Conservation (phyloP, 345 rosid species). For the Barbarea vulgaris region DNA sequence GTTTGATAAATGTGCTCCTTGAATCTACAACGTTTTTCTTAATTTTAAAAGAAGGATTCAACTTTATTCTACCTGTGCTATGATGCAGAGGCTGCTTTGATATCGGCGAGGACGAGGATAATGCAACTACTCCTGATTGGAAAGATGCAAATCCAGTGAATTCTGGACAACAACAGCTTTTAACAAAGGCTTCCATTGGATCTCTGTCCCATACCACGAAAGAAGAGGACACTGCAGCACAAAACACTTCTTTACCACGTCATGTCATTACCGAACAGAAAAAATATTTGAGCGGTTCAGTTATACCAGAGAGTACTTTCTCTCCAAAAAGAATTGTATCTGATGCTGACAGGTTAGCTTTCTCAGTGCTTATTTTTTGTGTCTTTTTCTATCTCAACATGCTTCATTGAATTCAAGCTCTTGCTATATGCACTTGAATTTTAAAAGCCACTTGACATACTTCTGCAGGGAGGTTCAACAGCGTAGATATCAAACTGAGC, state of each 20-base stretch:
- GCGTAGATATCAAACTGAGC: slow-evolving; percentile 60
- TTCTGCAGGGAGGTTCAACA: slow-evolving; percentile 65
- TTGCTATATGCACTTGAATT: slow-evolving; percentile 29
- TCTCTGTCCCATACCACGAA: slow-evolving; percentile 45
- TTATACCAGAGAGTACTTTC: slow-evolving; percentile 53
- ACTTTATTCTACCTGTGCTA: slow-evolving; percentile 8
- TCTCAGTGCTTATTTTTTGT: slow-evolving; percentile 10
- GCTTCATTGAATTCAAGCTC: slow-evolving; percentile 23
- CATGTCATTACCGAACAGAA: slow-evolving; percentile 54
- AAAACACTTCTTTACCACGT: slow-evolving; percentile 50
- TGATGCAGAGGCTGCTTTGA: slow-evolving; percentile 88
- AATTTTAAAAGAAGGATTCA: not conserved
- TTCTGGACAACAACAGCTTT: slow-evolving; percentile 52
- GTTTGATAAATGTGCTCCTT: not conserved
- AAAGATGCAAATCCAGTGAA: slow-evolving; percentile 50
- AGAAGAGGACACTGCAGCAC: slow-evolving; percentile 55
- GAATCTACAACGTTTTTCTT: not conserved
- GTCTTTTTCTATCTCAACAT: slow-evolving; percentile 13
- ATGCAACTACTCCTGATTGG: slow-evolving; percentile 60
- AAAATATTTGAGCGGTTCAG: slow-evolving; percentile 60
- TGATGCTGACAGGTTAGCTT: slow-evolving; percentile 70
- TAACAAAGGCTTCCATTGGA: slow-evolving; percentile 46
- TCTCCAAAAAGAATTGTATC: slow-evolving; percentile 54
- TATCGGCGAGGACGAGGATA: slow-evolving; percentile 65
- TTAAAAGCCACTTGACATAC: slow-evolving; percentile 33